Base-by-base conservation (phyloP, 163 green algal species). In the Scenedesmus sp. region DNA sequence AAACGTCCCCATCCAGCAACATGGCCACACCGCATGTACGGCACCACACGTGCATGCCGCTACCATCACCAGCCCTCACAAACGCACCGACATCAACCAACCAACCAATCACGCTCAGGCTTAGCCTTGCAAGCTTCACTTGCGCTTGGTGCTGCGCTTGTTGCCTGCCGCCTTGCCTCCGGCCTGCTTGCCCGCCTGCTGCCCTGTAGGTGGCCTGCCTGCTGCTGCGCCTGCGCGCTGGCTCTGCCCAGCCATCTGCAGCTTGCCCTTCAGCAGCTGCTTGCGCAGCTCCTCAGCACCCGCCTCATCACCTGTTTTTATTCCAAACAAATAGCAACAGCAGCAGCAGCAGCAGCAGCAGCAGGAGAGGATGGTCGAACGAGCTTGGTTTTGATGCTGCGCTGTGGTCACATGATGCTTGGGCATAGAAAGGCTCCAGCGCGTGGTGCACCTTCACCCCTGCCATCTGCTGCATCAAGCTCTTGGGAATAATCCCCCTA, bases 401-500 rank as follows among this genome's bases (percentile, higher is more conserved):
- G 67, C 18, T 77, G 15, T 70, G 34, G 34, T 46, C 34, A 46
- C 34, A 46, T 15, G 66, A n/a, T 76, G 73, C 79, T 59, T 26
- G 56, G 46, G 87, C 77, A 34, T 89, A 89, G 64, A 81, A 89
- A 34, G 90, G 84, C 90, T 93, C 66, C 90, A 93, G 84, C 55
- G 81, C 60, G 0, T 84, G 84, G 84, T 93, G 90, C 59, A 90
- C 84, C 66, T 89, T 66, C 15, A 87, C 55, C 16, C 83, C 89
- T 4, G 73, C 89, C 13, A 86, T 23, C 89, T 90, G 66, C 90
- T 93, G 90, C 90, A 93, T 90, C 20, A 82, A 23, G 52, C 15
- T 83, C 1, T n/a, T 64, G 79, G 20, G 18, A 8, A 20, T 26
- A 59, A 86, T 18, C 79, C 5, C 6, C 79, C n/a, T 2, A 86